Percentiles rank a stretch among this genome's conserved stretches.
These are phyloP conservation scores for Echeveria elegans DNA, from an alignment of 164 flowering plant species.

Conservation along the genomic window DNA sequence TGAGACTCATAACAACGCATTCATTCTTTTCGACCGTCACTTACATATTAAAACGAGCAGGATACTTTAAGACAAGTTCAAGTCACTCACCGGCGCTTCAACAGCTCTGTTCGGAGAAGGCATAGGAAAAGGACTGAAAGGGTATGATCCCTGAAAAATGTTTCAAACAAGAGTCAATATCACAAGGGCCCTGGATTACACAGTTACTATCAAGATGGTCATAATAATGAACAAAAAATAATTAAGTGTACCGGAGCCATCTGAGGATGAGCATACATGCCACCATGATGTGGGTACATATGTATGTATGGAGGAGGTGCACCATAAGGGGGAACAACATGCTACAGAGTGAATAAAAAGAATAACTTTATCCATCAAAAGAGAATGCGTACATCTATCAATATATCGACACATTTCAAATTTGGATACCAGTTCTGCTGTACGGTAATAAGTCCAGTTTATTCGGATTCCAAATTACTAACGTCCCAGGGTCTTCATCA, in stretches of 20 bases:
- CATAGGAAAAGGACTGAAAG: slow-evolving; percentile 85
- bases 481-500: no score
- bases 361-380: neutral
- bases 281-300: slow-evolving; percentile 91
- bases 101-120: slow-evolving; percentile 76
- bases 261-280: slow-evolving; percentile 86
- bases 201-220: neutral
- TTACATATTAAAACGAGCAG: neutral
- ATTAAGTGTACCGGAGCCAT: slow-evolving; percentile 64
- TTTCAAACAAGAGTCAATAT: neutral
- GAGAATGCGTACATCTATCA: neutral
- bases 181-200: neutral
- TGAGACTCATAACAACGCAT: neutral
- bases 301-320: slow-evolving; percentile 94
- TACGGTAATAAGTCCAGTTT: no score
- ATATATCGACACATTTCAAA: no score
- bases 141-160: slow-evolving; percentile 69
- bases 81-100: slow-evolving; percentile 72
- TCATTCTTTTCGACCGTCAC: neutral
- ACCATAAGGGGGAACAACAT: slow-evolving; percentile 91
- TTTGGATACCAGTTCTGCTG: no score
- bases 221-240: slow-evolving; percentile 2
- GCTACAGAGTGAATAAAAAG: slow-evolving; percentile 40
- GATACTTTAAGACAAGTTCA: neutral
- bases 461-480: no score